phyloP scores from a whole-genome alignment of 169 alveolate genomes.

The Plasmodium coatneyi region DNA sequence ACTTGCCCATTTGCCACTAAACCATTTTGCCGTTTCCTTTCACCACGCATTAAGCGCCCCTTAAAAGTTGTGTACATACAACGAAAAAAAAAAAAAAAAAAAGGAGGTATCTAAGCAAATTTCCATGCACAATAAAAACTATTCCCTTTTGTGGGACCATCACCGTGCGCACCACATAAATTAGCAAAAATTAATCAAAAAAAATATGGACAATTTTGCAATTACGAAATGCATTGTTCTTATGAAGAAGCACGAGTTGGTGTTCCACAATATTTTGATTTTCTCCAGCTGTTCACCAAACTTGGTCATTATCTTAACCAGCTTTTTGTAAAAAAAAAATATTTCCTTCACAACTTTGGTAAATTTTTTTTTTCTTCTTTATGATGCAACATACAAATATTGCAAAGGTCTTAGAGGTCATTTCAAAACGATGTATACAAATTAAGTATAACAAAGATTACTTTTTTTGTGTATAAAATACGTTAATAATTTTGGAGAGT shows the following conservation, averaged over 20 bases:
- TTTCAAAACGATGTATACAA: neutral
- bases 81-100: neutral
- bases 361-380: neutral
- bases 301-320: neutral
- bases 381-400: neutral
- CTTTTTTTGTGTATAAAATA: neutral
- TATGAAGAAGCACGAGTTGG: neutral
- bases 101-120: neutral
- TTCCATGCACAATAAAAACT: neutral
- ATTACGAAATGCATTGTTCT: neutral
- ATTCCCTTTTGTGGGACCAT: neutral
- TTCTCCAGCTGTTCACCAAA: neutral
- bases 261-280: neutral
- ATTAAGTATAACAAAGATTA: neutral
- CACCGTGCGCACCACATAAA: neutral
- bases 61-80: slow-evolving; percentile 43
- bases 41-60: neutral
- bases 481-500: neutral
- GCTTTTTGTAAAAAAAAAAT: neutral
- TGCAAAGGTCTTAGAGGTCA: neutral
- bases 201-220: neutral
- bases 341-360: neutral
- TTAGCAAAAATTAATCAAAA: neutral
- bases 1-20: neutral
- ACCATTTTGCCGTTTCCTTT: neutral